Conservation (phyloP, 805 yeast genomes). For the Ogataea kodamae region DNA sequence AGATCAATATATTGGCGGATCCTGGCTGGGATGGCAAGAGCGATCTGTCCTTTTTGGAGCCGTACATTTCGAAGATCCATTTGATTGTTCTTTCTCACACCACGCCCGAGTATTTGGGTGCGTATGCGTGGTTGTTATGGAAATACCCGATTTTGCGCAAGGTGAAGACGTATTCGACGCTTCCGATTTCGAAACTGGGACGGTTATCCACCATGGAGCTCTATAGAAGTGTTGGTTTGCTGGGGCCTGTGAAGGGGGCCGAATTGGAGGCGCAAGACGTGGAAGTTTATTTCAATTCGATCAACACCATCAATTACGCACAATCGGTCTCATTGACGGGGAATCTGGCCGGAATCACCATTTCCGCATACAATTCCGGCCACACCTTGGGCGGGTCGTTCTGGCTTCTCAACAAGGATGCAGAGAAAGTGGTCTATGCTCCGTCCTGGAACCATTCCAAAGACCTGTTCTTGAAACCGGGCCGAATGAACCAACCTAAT, state of each 20-base stretch:
- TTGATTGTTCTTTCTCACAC: slow-evolving; percentile 83
- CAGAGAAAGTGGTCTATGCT: slow-evolving; percentile 82
- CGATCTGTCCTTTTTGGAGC: slow-evolving; percentile 40
- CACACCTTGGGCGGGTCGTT: slow-evolving; percentile 91
- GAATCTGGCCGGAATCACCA: slow-evolving; percentile 51
- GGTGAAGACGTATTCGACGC: slow-evolving; percentile 78
- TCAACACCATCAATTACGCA: slow-evolving; percentile 68
- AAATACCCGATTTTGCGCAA: slow-evolving; percentile 56
- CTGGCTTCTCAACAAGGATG: slow-evolving; percentile 72
- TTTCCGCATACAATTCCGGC: slow-evolving; percentile 88
- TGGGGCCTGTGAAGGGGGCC: slow-evolving; percentile 66
- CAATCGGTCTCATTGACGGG: slow-evolving; percentile 69
- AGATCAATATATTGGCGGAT: slow-evolving; percentile 57
- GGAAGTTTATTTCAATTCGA: slow-evolving; percentile 73
- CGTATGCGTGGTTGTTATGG: slow-evolving; percentile 63
- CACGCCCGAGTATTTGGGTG: slow-evolving; percentile 74
- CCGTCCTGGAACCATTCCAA: slow-evolving; percentile 94
- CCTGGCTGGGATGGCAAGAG: slow-evolving; percentile 69
- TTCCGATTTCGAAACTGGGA: slow-evolving; percentile 88
- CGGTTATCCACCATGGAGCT: slow-evolving; percentile 80
- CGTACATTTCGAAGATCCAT: slow-evolving; percentile 50
- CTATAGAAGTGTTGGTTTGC: slow-evolving; percentile 66
- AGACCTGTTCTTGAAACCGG: slow-evolving; percentile 78
- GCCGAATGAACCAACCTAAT: slow-evolving; percentile 53
- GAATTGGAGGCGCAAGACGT: slow-evolving; percentile 66